A percentile compares a stretch with the other conserved stretches of the same genome.
Conservation (phyloP, 371 early-diverging fungal species). For the Astathelohania contejeani region DNA sequence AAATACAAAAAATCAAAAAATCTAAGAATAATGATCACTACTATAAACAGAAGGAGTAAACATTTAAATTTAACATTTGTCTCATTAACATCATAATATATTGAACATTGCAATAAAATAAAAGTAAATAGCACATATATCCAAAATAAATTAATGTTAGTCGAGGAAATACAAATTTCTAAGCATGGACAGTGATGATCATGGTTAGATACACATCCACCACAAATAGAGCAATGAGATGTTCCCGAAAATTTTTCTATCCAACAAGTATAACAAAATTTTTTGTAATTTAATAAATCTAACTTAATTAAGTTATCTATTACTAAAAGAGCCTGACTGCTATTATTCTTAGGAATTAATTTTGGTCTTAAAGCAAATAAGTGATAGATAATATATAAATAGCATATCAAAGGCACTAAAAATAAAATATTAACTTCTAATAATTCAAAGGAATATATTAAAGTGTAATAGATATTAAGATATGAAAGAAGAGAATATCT, state of each 20-base stretch:
- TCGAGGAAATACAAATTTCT: conserved; percentile 26
- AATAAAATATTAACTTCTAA: not conserved
- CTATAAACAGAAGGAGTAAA: no score
- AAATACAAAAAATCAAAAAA: no score
- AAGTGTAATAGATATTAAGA: conserved; percentile 15
- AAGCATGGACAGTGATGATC: conserved; percentile 30
- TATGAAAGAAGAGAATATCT: conserved; percentile 7
- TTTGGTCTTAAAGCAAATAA: not conserved
- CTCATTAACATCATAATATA: no score
- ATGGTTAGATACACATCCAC: conserved; percentile 11
- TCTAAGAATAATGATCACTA: no score
- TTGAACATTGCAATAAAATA: no score
- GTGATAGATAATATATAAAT: not conserved
- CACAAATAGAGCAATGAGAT: conserved; percentile 22
- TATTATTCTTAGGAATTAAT: not conserved
- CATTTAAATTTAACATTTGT: no score
- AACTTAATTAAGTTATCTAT: conserved; percentile 2
- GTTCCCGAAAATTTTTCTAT: conserved; percentile 9
- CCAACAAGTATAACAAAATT: conserved; percentile 26
- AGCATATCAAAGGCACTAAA: not conserved
- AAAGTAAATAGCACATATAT: no score
- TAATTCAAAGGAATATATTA: conserved; percentile 3
- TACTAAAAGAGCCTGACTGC: conserved; percentile 2
- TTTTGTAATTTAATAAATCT: conserved; percentile 10
- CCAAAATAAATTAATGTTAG: no score